These are phyloP conservation scores for Amesomyces nigricolor DNA, from an alignment of 2,329 filamentous ascomycete species.

Conservation along the genomic window DNA sequence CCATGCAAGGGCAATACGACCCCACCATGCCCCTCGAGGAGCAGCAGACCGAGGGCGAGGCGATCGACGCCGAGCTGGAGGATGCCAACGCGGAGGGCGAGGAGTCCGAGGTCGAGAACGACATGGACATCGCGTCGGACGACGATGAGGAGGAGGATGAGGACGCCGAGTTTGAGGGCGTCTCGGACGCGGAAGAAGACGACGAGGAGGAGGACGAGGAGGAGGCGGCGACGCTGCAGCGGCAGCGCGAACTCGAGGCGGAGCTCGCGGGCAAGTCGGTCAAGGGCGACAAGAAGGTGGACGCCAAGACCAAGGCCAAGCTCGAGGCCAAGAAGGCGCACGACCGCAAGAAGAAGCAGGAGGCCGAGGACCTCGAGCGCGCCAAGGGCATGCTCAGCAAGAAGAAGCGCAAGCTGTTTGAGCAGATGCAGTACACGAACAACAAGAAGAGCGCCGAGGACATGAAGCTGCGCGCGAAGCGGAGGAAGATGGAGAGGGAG, in stretches of 20 bases:
- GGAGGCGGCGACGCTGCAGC: conserved; percentile 52
- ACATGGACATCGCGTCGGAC: conserved; percentile 39
- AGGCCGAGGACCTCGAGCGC: conserved; percentile 83
- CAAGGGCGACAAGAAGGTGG: conserved; percentile 42
- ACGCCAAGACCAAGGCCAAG: conserved; percentile 57
- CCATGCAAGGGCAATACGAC: conserved; percentile 82
- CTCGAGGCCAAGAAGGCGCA: conserved; percentile 65
- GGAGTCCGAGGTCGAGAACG: conserved; percentile 35
- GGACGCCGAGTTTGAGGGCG: conserved; percentile 35
- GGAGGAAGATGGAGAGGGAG: conserved; percentile 78
- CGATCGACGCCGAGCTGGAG: conserved; percentile 60
- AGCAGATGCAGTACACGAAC: conserved; percentile 96
- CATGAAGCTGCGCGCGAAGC: conserved; percentile 79
- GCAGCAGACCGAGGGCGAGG: conserved; percentile 83
- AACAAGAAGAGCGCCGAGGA: conserved; percentile 89
- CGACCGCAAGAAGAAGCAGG: conserved; percentile 64
- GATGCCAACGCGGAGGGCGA: conserved; percentile 45
- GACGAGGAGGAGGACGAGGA: conserved; percentile 44
- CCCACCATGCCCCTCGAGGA: conserved; percentile 79
- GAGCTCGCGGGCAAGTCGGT: conserved; percentile 70
- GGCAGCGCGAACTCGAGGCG: conserved; percentile 88
- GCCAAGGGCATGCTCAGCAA: conserved; percentile 98
- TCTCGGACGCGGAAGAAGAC: conserved; percentile 34
- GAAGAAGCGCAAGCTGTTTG: conserved; percentile 94
- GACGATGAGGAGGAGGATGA: conserved; percentile 42